Percentiles rank a stretch among this genome's conserved stretches.
Evolutionary conservation across 2,329 filamentous ascomycete genomes (phyloP).

Genomic region (Chrysoporthe puriensis): DNA sequence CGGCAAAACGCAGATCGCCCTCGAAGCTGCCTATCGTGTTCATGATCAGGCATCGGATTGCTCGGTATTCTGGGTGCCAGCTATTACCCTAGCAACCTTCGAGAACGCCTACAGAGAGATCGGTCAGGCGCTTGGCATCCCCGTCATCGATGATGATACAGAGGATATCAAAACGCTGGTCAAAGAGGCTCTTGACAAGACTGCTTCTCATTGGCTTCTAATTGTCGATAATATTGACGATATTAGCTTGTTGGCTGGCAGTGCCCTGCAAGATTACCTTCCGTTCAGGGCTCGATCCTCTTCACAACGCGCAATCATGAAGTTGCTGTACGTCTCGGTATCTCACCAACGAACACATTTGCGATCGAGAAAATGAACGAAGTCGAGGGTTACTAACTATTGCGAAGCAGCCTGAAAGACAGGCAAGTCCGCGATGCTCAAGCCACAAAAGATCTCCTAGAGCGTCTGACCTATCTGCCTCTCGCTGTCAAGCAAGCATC

Average conservation of each 20-base stretch:
- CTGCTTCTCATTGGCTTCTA: neutral
- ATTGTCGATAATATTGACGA: neutral
- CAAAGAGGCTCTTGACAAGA: slow-evolving; percentile 30
- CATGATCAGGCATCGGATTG: slow-evolving; percentile 34
- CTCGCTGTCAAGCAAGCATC: slow-evolving; percentile 43
- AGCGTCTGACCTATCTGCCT: slow-evolving; percentile 36
- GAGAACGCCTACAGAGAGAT: slow-evolving; percentile 42
- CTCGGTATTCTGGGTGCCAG: slow-evolving; percentile 47
- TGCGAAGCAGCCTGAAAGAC: neutral
- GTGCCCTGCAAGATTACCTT: slow-evolving; percentile 35
- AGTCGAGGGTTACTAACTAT: neutral
- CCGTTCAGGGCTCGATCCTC: slow-evolving; percentile 39
- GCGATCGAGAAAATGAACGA: slow-evolving; percentile 19
- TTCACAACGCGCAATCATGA: slow-evolving; percentile 36
- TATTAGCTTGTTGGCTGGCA: slow-evolving; percentile 25
- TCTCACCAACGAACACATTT: slow-evolving; percentile 31
- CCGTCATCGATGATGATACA: slow-evolving; percentile 38
- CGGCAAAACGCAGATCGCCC: slow-evolving; percentile 44
- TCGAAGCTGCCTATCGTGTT: slow-evolving; percentile 40
- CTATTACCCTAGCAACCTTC: slow-evolving; percentile 35
- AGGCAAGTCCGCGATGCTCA: neutral
- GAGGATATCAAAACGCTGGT: slow-evolving; percentile 43
- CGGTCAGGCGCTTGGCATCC: slow-evolving; percentile 35
- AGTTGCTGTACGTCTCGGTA: slow-evolving; percentile 24
- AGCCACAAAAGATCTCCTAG: slow-evolving; percentile 28